Evolutionary conservation across 2,329 filamentous ascomycete genomes (phyloP).

Genomic region (Fusarium scirpi): DNA sequence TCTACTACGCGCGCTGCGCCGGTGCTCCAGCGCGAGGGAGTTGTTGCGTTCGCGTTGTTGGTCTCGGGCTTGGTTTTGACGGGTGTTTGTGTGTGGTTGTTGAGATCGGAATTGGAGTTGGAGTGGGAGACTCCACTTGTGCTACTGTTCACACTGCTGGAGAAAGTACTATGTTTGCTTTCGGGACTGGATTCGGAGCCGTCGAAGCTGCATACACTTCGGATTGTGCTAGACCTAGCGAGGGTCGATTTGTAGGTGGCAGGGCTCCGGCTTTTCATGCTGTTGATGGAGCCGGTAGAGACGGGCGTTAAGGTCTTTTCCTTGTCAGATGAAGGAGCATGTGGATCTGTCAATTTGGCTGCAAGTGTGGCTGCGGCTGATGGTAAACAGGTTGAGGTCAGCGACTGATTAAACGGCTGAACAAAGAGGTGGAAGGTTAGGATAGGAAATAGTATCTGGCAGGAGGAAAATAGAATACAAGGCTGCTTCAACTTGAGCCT

Average conservation of each 20-base stretch:
- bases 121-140: constrained; percentile 60
- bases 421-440: background rate
- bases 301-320: constrained; percentile 54
- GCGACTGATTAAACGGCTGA: constrained; percentile 11
- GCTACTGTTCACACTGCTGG: constrained; percentile 68
- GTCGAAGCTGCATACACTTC: constrained; percentile 68
- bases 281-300: constrained; percentile 56
- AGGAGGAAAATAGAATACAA: constrained; percentile 9
- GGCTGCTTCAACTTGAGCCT: constrained; percentile 30
- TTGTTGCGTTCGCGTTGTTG: constrained; percentile 43
- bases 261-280: constrained; percentile 52
- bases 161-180: constrained; percentile 64
- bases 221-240: constrained; percentile 61
- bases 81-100: constrained; percentile 50
- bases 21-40: constrained; percentile 50
- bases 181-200: constrained; percentile 60
- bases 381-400: constrained; percentile 37
- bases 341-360: constrained; percentile 43
- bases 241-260: constrained; percentile 51
- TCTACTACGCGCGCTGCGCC: constrained; percentile 51
- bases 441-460: constrained; percentile 4
- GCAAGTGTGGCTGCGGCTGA: constrained; percentile 35
- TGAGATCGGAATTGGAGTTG: constrained; percentile 53
- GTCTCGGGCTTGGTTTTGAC: constrained; percentile 55
- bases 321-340: constrained; percentile 47